These are phyloP conservation scores for Arbutus unedo DNA, from an alignment of 148 eudicot species.

Conservation along the genomic window DNA sequence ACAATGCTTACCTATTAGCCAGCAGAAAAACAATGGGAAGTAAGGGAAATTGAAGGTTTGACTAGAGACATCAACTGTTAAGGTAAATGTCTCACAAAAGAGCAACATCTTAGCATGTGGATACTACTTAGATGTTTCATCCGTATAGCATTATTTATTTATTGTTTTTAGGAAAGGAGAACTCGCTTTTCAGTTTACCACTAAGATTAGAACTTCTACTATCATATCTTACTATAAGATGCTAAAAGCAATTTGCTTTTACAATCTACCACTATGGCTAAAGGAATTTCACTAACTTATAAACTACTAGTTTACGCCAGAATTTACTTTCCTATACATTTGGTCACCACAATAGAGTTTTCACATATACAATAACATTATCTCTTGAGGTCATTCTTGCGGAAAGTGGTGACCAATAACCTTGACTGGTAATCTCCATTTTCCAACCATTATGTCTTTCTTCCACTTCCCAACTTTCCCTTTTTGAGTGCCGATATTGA, in stretches of 20 bases:
- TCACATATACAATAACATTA: neutral
- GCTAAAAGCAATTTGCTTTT: neutral
- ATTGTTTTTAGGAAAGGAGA: neutral
- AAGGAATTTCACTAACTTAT: neutral
- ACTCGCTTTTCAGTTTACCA: neutral
- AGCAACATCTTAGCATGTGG: neutral
- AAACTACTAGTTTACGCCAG: neutral
- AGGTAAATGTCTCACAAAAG: neutral
- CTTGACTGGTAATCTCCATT: neutral
- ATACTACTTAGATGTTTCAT: neutral
- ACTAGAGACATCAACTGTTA: neutral
- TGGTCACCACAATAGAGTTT: neutral
- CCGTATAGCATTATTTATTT: neutral
- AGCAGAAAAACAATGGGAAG: constrained; percentile 1
- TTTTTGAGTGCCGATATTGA: neutral
- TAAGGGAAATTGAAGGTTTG: neutral
- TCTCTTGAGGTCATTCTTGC: neutral
- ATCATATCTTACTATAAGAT: neutral
- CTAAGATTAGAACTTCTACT: neutral
- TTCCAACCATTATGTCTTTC: neutral
- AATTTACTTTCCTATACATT: neutral
- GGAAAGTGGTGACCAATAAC: neutral
- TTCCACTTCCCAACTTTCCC: neutral
- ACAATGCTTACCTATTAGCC: constrained; percentile 70
- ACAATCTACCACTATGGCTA: neutral